phyloP scores from a whole-genome alignment of 495 filamentous ascomycete species.

The Trichodelitschia bisporula region DNA sequence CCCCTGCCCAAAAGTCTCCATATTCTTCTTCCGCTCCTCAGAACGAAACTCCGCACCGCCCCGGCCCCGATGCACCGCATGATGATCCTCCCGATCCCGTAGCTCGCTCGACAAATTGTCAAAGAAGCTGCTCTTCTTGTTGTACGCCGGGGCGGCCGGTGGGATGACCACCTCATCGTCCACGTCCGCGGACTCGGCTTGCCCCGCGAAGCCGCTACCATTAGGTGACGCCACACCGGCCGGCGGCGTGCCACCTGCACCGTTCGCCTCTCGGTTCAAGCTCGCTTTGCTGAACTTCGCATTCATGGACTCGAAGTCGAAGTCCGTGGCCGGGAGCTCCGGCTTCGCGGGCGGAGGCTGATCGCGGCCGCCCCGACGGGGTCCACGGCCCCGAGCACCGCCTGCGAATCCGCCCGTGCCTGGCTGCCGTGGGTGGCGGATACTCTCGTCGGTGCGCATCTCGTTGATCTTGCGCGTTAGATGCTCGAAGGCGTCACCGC shows the following conservation, averaged over 20 bases:
- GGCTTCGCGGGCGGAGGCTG: conserved; percentile 43
- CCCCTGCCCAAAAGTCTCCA: conserved; percentile 97
- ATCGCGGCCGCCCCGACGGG: conserved; percentile 26
- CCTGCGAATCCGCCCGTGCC: conserved; percentile 12
- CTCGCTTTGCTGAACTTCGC: conserved; percentile 98
- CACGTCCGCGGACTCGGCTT: conserved; percentile 5
- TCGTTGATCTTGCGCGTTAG: conserved; percentile 68
- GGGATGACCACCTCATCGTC: conserved; percentile 17
- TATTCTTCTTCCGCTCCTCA: conserved; percentile 83
- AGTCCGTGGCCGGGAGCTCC: conserved; percentile 72
- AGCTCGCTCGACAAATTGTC: conserved; percentile 91
- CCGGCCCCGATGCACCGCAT: conserved; percentile 20
- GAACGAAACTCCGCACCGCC: conserved; percentile 78
- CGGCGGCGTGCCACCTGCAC: conserved; percentile 39
- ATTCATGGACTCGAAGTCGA: conserved; percentile 80
- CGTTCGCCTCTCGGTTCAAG: conserved; percentile 73
- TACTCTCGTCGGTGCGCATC: conserved; percentile 42
- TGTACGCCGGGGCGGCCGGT: conserved; percentile 31
- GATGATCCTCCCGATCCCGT: conserved; percentile 62
- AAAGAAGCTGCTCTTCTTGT: conserved; percentile 72
- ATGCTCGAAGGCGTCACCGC: conserved; percentile 38
- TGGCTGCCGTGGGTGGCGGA: conserved; percentile 8
- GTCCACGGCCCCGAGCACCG: conserved; percentile 20
- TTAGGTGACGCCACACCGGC: conserved; percentile 15
- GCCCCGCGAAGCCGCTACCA: not conserved